Evolutionary conservation across 2,329 filamentous ascomycete species (phyloP), one percentile per base, ranked within the genome.

Genomic region (Colletotrichum sp.): DNA sequence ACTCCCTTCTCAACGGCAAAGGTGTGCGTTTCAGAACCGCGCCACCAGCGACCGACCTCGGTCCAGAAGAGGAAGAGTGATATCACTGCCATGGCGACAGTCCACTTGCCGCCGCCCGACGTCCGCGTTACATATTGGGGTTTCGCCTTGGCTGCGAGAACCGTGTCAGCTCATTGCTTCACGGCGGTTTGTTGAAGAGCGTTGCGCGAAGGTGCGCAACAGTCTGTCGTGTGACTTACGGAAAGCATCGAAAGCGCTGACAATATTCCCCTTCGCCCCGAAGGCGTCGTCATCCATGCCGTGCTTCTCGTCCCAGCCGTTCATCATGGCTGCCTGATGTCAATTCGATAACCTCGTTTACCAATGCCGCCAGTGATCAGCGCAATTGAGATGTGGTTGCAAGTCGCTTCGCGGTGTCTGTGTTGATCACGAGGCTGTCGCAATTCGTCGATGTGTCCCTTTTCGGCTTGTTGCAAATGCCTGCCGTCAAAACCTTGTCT

Each of bases 241-340:
- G 85, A 99, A 99, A 79, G 96, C 96, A 88, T 99, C 97, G 86
- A 99, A 99, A 76, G 96, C 96, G 85, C 93, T 93, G 81, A 98
- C 92, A 74, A 93, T 91, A 84, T 86, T 89, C 72, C 91, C 89
- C 83, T 93, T 93, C 80, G 95, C 93, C 82, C 92, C 94, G 87
- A 98, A 98, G 78, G 92, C 88, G 84, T 94, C 94, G 81, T 98
- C 96, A 82, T 96, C 90, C 80, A 96, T 77, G 26, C 69, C 90
- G 79, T 89, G 89, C 80, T 91, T 90, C 82, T 93, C 90, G 80
- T 92, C 89, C 87, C 94, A 96, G 81, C 94, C 94, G 90, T 97
- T 95, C 95, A 98, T 97, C 55, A 62, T 80, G 49, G 49, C 52
- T 39, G 62, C 21, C 5, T 34, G n/a, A 32, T 36, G 10, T 52